A percentile compares a stretch with the other conserved stretches of the same genome.
Conservation (phyloP, 2,329 filamentous ascomycete species). For the Colletotrichum sp. region DNA sequence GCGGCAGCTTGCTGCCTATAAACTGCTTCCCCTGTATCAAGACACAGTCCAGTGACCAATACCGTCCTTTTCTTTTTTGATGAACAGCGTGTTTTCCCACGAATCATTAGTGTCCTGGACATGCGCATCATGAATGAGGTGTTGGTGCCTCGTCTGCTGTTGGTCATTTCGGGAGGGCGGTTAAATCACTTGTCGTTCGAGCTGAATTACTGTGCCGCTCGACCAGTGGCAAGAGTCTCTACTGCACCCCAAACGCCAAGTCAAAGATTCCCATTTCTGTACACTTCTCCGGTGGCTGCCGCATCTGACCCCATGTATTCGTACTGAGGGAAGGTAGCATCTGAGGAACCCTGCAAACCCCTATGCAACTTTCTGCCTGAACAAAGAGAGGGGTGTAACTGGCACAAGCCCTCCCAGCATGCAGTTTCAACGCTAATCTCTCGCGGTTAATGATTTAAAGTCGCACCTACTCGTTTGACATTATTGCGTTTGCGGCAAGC, state of each 20-base stretch:
- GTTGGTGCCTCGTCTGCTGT: too few relatives aligned
- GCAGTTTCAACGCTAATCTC: too few relatives aligned
- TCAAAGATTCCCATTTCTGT: not conserved
- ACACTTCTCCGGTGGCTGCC: fast-evolving
- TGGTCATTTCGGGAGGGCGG: not conserved
- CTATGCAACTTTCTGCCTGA: not conserved
- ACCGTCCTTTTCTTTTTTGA: too few relatives aligned
- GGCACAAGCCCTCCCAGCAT: not conserved
- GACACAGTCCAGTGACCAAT: too few relatives aligned
- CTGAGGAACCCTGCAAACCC: fast-evolving
- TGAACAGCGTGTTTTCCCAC: not conserved
- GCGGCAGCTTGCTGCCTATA: too few relatives aligned
- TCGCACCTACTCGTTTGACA: too few relatives aligned
- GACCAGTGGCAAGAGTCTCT: not conserved
- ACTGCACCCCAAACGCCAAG: not conserved
- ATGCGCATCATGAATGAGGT: too few relatives aligned
- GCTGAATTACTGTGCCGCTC: not conserved
- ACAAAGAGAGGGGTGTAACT: not conserved
- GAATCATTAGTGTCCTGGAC: too few relatives aligned
- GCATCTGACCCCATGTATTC: not conserved
- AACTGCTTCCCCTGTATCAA: too few relatives aligned
- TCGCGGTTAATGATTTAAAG: too few relatives aligned
- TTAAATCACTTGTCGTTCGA: not conserved
- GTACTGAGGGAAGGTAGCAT: not conserved
- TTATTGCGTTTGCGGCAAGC: too few relatives aligned